Percentiles rank a stretch among this genome's conserved stretches.
Conservation (phyloP, 179 eudicot genomes). For the Actinidia arguta region DNA sequence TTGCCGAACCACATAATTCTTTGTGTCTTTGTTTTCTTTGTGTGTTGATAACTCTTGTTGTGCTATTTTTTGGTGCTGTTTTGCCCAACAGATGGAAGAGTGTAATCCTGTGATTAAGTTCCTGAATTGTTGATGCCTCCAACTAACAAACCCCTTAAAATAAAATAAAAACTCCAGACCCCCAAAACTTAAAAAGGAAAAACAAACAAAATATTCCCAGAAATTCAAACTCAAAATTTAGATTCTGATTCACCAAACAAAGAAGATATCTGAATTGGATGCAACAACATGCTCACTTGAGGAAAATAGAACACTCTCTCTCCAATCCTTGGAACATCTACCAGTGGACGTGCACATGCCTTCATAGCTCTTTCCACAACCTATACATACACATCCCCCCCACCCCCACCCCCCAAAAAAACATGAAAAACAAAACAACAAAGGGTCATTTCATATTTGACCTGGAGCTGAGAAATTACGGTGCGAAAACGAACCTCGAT, state of each 20-base stretch:
- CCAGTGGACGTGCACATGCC: slow-evolving; percentile 89
- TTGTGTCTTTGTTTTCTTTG: too few species aligned
- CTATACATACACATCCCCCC: slow-evolving; percentile 5
- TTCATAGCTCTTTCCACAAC: slow-evolving; percentile 75
- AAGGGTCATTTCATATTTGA: neutral
- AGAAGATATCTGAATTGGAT: neutral
- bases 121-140: slow-evolving; percentile 89
- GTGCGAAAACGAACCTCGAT: slow-evolving; percentile 35
- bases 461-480: slow-evolving; percentile 24
- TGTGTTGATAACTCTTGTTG: too few species aligned
- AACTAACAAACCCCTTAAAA: slow-evolving; percentile 44
- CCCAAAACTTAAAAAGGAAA: slow-evolving; percentile 1
- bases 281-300: slow-evolving; percentile 68
- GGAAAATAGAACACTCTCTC: slow-evolving; percentile 87
- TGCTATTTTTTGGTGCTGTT: too few species aligned
- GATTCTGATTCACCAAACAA: neutral
- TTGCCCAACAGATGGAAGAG: too few species aligned
- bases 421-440: neutral
- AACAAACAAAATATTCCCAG: neutral
- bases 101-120: slow-evolving; percentile 53
- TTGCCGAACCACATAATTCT: too few species aligned
- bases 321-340: slow-evolving; percentile 62
- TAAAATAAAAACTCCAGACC: slow-evolving; percentile 3
- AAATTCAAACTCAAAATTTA: neutral
- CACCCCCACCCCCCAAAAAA: neutral